These are phyloP conservation scores for Albizia julibrissin DNA, from an alignment of 306 rosid species.

Conservation along the genomic window DNA sequence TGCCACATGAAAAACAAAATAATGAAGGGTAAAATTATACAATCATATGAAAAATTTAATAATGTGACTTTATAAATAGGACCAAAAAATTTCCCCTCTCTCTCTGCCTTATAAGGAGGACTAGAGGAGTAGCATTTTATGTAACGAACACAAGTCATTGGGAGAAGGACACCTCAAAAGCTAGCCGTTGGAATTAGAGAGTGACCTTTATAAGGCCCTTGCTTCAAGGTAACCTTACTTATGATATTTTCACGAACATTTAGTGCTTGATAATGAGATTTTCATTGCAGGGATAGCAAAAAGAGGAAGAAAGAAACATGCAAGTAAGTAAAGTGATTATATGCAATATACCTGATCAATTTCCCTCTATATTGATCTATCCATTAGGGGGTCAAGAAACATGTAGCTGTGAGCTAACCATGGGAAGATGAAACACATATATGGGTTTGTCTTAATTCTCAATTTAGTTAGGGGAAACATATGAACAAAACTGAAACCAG, in stretches of 20 bases:
- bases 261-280: background rate
- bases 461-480: background rate
- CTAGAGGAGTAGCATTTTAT: no score
- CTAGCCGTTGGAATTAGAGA: no score
- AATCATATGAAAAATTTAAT: no score
- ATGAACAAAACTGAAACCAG: slow-evolving; percentile 16
- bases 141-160: no score
- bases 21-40: no score
- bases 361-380: background rate
- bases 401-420: slow-evolving; percentile 16
- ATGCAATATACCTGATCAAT: slow-evolving; percentile 30
- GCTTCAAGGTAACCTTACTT: background rate
- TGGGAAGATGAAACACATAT: background rate
- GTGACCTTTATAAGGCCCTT: no score
- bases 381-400: slow-evolving; percentile 3
- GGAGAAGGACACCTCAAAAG: no score
- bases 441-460: background rate
- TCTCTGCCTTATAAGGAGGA: no score
- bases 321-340: slow-evolving; percentile 3
- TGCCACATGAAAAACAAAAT: no score
- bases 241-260: background rate
- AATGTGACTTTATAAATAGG: no score
- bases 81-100: no score
- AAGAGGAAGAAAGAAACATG: background rate
- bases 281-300: background rate